Evolutionary conservation across 441 rosid species (phyloP), one percentile per base, ranked within the genome.

Genomic region (Populus hybrid): DNA sequence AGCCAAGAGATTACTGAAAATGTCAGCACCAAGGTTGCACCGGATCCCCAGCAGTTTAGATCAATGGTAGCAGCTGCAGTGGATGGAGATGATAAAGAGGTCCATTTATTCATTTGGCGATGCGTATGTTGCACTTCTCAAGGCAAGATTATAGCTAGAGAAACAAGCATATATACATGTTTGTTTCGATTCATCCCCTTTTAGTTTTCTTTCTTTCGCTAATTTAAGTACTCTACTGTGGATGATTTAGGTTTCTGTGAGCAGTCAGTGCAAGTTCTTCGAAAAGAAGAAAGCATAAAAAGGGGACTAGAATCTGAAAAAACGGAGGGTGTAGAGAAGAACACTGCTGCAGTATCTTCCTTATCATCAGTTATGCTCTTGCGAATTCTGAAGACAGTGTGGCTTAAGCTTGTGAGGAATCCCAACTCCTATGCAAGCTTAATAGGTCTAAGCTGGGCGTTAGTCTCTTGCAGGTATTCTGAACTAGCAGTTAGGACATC

Each of bases 1-100:
- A 46, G 10, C 57, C 57, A 46, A 14, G 57, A 46, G 57, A 46
- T 46, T 14, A 46, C 57, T 14, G 57, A 46, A 46, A 46, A 46
- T 14, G 57, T 46, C 57, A 46, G 4, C 57, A 46, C 18, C 57
- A 46, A 46, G 57, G 57, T 46, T 46, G 57, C 19, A 46, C 57
- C 19, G 57, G 57, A 46, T 46, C 18, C 57, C 57, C 57, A 12
- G 57, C 12, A 14, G 57, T 14, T 46, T 46, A 14, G 18, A 46
- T 46, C 57, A 28, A 14, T 67, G 70, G 34, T 10, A 14, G 32
- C 70, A 24, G 70, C 34, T 28, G 70, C 70, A 3, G 35, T 67
- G 70, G 70, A 67, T 67, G 70, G 38, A 67, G 70, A 30, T 28
- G 70, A 14, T 67, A 67, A 67, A 67, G 70, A 24, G 70, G 36